Conservation (phyloP, 257 asterid genomes). For the Agastache rugosa region DNA sequence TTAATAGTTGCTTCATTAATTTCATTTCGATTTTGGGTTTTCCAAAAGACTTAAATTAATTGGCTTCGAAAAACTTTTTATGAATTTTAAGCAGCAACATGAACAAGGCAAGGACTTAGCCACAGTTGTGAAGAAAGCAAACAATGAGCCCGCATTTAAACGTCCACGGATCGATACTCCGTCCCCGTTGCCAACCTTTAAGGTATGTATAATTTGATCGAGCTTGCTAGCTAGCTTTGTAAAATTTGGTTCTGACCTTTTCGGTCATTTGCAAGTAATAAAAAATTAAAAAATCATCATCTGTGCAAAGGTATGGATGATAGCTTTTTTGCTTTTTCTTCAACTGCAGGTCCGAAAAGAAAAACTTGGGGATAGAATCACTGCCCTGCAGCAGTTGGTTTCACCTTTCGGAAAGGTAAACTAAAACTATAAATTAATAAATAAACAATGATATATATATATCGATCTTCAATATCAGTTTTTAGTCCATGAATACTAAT, state of each 20-base stretch:
- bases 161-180: constrained; percentile 64
- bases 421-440: background rate
- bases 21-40: constrained; percentile 7
- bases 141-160: constrained; percentile 46
- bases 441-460: background rate
- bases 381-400: constrained; percentile 96
- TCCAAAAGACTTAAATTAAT: background rate
- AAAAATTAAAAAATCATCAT: background rate
- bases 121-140: constrained; percentile 43
- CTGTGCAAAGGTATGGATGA: constrained; percentile 46
- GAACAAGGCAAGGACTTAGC: constrained; percentile 27
- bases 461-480: constrained; percentile 27
- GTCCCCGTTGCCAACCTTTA: constrained; percentile 69
- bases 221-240: background rate
- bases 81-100: constrained; percentile 22
- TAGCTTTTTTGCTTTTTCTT: constrained; percentile 39
- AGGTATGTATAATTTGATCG: constrained; percentile 52
- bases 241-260: too few relatives aligned
- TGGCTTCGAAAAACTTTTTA: too few relatives aligned
- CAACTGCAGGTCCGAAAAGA: constrained; percentile 91
- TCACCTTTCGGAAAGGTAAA: constrained; percentile 96
- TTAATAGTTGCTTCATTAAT: background rate
- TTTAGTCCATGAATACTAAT: background rate
- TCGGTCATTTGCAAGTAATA: too few relatives aligned
- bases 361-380: constrained; percentile 92